Evolutionary conservation across 305 asterid species (phyloP), one percentile per base, ranked within the genome.

Genomic region (Fraxinus albicans): DNA sequence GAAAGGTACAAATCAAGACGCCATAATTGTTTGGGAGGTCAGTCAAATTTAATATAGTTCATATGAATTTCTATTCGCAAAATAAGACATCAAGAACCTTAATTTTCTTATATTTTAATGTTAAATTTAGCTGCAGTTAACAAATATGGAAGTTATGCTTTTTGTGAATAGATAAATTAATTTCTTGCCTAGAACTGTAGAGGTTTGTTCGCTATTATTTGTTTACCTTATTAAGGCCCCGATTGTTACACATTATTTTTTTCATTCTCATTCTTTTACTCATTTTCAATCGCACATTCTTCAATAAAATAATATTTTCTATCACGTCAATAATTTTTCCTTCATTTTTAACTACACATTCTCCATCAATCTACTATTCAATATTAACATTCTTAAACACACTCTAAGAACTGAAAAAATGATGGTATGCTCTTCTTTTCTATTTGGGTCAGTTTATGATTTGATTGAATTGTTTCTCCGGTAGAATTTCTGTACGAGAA

Each of bases 21-120:
- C 98, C 73, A 92, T 95, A 98, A 88, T 94, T 85, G 98, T 95
- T 87, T 95, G 98, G 98, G 97, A 95, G 98, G 97, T 94, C 81
- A 79, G 88, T 88, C 78, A 17, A 53, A 53, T 3, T 53, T 53
- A 53, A 4, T 53, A 15, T 4, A 17, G 63, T 53, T 53, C 23
- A 50, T 17, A 4, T 53, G 63, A 53, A 53, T 17, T 15, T 15
- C 8, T 53, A 4, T 53, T 1, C 4, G 23, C 63, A 53, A 53
- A 53, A 53, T 53, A 53, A 4, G 63, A 17, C 23, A 17, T 17
- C 23, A 47, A 47, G 58, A 3, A 47, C 58, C 58, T 3, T 13
- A 3, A 13, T 12, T 47, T 47, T 47, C n/a, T 47, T 13, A 12
- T 47, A 47, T 13, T 47, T 13, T 47, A 13, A 47, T 3, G n/a